Evolutionary conservation across 2,329 filamentous ascomycete genomes (phyloP), one percentile per base, ranked within the genome.

Genomic region (Aspergillus aculeatus): DNA sequence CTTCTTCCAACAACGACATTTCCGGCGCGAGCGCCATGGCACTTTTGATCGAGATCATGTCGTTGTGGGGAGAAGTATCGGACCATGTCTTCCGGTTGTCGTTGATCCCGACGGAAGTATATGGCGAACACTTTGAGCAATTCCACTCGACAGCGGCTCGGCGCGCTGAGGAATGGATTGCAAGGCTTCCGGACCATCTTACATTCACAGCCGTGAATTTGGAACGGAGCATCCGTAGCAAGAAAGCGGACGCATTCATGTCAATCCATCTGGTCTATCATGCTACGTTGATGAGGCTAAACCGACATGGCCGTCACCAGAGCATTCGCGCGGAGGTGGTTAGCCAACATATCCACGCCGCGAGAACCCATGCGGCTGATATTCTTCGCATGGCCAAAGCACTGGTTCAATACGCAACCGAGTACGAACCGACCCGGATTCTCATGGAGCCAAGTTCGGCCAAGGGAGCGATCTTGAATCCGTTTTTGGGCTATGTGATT

Each of bases 211-310:
- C 80, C 4, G 75, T 80, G 56, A 90, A 89, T 59, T 75, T 90
- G 14, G 81, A 85, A 49, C 77, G 78, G 31, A 84, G 83, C 47
- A 80, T 84, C 6, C 74, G 80, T 14, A 75, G 77, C 31, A 82
- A 83, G 26, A 84, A 83, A 64, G 78, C 83, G 1, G 86, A 86
- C 5, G 81, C 82, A 0, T 88, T 87, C 68, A 75, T 89, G 57
- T 84, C 83, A 1, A 83, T 89, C 72, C 88, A 91, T 71, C 77
- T 88, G 29, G 76, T 90, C n/a, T 88, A 88, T 70, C 83, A 89
- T 69, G 82, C 85, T 50, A 81, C 86, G 0, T 74, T 86, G 66
- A 83, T 90, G 73, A 86, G 86, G 64, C 78, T 90, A 31, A 87
- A 89, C 66, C 83, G 89, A 44, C 84, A 89, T 66, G 81, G 81